Base-by-base conservation (phyloP, 306 rosid genomes). In the Malus sieversii region DNA sequence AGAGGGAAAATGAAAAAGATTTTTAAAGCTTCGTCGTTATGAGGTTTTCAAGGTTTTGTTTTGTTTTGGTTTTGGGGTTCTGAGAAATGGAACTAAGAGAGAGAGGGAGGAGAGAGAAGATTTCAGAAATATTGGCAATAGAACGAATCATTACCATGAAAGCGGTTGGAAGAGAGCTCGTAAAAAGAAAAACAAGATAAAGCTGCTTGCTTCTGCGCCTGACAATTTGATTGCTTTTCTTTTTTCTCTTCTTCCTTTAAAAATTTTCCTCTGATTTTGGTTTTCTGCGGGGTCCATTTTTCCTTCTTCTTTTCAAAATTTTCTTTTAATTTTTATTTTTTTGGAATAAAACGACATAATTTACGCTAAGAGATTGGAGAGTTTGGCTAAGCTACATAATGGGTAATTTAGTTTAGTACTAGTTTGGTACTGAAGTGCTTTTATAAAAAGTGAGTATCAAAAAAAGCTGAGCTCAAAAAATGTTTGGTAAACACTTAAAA, bases 161-260 rank as follows among this genome's bases (percentile, higher is more conserved):
- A 86, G 90, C 86, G 35, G 66, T 78, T 80, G 83, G 87, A 87
- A 84, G 89, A 84, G 77, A 81, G 86, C 81, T 88, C 91, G 88
- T 85, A 68, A 82, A 80, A 88, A 80, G 76, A 46, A 71, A 75
- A 75, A 66, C 20, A 19, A 84, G 86, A 85, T 88, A 88, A 86
- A 86, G 96, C 93, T 92, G 88, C 75, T 80, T 78, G 70, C 60
- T 74, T 62, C 32, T 58, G 74, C 13, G 45, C 73, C 90, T 84
- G 85, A 81, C 88, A 83, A 29, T 30, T 69, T 25, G 9, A 23
- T 60, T 60, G 3, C 9, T 12, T 29, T 60, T 25, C 3, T 6
- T 52, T 48, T n/a, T 20, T 45, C 40, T 35, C 40, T 35, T 35
- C 40, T 35, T 35, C 40, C 9, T 35, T 35, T 35, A 35, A 35